phyloP scores from a whole-genome alignment of 2,329 filamentous ascomycete species.

The Calonectria ilicicola region DNA sequence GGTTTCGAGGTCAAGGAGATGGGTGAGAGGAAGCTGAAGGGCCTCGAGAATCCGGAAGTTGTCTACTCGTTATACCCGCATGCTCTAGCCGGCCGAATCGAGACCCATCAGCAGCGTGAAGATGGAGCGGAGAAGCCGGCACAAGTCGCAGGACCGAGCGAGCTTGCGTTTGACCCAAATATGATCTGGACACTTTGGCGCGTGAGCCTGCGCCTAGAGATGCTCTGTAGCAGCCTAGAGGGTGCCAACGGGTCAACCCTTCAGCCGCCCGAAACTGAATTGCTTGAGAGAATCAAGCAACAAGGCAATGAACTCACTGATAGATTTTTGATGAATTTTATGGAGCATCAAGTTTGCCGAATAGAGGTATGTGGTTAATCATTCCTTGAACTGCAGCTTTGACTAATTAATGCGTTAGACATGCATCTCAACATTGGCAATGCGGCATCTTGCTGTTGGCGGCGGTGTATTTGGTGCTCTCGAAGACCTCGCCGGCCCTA shows the following conservation, averaged over 20 bases:
- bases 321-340: slow-evolving; percentile 85
- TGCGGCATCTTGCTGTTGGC: slow-evolving; percentile 84
- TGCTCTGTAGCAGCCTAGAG: slow-evolving; percentile 92
- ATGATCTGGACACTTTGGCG: slow-evolving; percentile 92
- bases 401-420: slow-evolving; percentile 65
- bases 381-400: background rate
- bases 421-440: slow-evolving; percentile 81
- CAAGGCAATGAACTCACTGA: slow-evolving; percentile 89
- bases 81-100: slow-evolving; percentile 82
- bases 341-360: slow-evolving; percentile 94
- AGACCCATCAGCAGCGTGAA: slow-evolving; percentile 70
- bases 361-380: slow-evolving; percentile 79
- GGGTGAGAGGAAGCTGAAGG: slow-evolving; percentile 94
- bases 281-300: slow-evolving; percentile 76
- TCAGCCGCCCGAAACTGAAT: slow-evolving; percentile 83
- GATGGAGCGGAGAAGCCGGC: slow-evolving; percentile 68
- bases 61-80: slow-evolving; percentile 97
- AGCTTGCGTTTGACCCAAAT: slow-evolving; percentile 83
- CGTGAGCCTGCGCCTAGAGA: slow-evolving; percentile 88
- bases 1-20: slow-evolving; percentile 98
- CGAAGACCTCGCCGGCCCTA: slow-evolving; percentile 81
- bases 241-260: slow-evolving; percentile 71
- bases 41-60: slow-evolving; percentile 95
- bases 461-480: slow-evolving; percentile 72
- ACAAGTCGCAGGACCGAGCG: slow-evolving; percentile 71